Evolutionary conservation across 2,329 filamentous ascomycete species (phyloP).

Genomic region (Colletotrichum zoysiae): DNA sequence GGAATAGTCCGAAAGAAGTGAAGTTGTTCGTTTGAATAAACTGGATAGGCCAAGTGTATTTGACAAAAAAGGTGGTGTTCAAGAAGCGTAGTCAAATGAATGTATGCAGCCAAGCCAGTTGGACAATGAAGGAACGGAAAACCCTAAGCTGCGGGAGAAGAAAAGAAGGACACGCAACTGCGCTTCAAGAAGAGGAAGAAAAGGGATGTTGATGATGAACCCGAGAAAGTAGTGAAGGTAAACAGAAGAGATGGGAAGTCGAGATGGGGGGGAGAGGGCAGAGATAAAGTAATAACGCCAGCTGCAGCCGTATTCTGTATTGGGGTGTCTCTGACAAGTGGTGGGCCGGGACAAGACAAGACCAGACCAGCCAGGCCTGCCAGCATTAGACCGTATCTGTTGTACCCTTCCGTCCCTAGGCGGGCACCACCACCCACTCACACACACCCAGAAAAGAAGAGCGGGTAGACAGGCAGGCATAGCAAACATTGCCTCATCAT

Average conservation of each 20-base stretch:
- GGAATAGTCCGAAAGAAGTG: slow-evolving; percentile 40
- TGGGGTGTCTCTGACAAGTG: slow-evolving; percentile 27
- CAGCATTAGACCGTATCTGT: slow-evolving; percentile 21
- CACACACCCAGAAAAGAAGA: slow-evolving; percentile 21
- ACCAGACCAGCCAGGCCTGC: neutral
- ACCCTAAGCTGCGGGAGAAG: slow-evolving; percentile 58
- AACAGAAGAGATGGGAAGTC: slow-evolving; percentile 44
- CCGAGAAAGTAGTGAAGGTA: slow-evolving; percentile 47
- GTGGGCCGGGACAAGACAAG: slow-evolving; percentile 38
- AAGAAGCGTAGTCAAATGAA: slow-evolving; percentile 65
- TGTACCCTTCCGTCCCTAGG: slow-evolving; percentile 11
- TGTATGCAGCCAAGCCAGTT: slow-evolving; percentile 71
- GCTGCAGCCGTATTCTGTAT: slow-evolving; percentile 40
- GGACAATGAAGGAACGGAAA: slow-evolving; percentile 59
- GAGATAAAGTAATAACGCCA: slow-evolving; percentile 48
- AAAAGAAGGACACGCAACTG: slow-evolving; percentile 53
- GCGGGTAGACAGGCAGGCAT: slow-evolving; percentile 35
- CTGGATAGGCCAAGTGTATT: slow-evolving; percentile 43
- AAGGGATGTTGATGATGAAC: slow-evolving; percentile 48
- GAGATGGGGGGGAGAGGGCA: slow-evolving; percentile 36
- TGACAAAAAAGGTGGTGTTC: slow-evolving; percentile 48
- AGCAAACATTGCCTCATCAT: slow-evolving; percentile 46
- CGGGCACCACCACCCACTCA: slow-evolving; percentile 23
- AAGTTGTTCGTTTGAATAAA: slow-evolving; percentile 42
- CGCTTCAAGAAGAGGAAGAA: slow-evolving; percentile 57